Conservation (phyloP, 257 asterid species). For the Scutellaria minor region DNA sequence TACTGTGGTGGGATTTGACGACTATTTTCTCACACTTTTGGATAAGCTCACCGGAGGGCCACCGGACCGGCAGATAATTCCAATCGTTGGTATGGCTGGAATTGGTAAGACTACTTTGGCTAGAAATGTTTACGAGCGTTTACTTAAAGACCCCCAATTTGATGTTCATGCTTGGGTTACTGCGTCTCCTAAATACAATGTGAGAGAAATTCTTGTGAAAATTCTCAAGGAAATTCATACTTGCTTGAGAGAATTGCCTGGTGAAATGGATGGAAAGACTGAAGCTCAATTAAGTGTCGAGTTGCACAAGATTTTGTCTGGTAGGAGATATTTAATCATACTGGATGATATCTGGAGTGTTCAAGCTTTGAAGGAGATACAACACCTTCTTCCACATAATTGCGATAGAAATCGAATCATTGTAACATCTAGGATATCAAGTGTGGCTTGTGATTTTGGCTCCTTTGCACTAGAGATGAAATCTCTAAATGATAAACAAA, state of each 20-base stretch:
- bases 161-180: slow-evolving; percentile 13
- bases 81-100: slow-evolving; percentile 23
- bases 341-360: slow-evolving; percentile 8
- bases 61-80: background rate
- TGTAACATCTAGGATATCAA: slow-evolving; percentile 3
- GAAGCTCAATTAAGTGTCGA: background rate
- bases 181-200: background rate
- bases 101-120: slow-evolving; percentile 29
- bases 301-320: background rate
- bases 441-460: slow-evolving; percentile 1
- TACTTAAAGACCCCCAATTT: background rate
- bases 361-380: background rate
- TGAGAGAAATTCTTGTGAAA: background rate
- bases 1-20: slow-evolving; percentile 16
- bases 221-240: background rate
- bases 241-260: background rate
- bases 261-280: background rate
- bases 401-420: background rate
- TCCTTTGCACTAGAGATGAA: background rate
- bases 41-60: background rate
- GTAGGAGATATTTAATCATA: slow-evolving; percentile 11
- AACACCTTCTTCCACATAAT: background rate
- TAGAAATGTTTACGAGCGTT: background rate
- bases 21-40: background rate
- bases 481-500: background rate